phyloP scores from a whole-genome alignment of 495 filamentous ascomycete genomes.

The Bryoglossum gracile region DNA sequence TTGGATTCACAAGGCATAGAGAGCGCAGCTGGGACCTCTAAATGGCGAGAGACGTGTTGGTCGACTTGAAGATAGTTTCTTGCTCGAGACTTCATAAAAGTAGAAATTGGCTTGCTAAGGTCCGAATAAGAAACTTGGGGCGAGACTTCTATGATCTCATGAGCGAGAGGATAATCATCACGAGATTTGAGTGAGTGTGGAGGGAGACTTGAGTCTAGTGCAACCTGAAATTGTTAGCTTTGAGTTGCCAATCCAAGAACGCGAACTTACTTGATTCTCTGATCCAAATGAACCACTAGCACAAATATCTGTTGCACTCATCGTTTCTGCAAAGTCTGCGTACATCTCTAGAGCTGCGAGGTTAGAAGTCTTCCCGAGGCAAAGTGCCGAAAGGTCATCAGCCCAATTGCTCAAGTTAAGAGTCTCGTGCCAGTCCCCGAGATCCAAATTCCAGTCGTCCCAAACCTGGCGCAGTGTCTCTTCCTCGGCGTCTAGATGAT shows the following conservation, averaged over 20 bases:
- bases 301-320: slow-evolving; percentile 47
- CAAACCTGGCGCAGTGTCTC: slow-evolving; percentile 47
- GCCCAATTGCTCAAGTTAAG: slow-evolving; percentile 23
- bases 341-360: slow-evolving; percentile 19
- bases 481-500: slow-evolving; percentile 34
- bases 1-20: slow-evolving; percentile 16
- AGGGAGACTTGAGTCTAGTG: slow-evolving; percentile 52
- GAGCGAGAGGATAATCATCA: slow-evolving; percentile 57
- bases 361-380: slow-evolving; percentile 6
- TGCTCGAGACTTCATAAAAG: slow-evolving; percentile 26
- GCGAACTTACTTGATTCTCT: slow-evolving; percentile 28
- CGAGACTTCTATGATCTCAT: slow-evolving; percentile 51
- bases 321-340: slow-evolving; percentile 29
- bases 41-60: slow-evolving; percentile 14
- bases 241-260: neutral
- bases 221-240: slow-evolving; percentile 1
- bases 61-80: slow-evolving; percentile 23
- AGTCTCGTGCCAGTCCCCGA: slow-evolving; percentile 36
- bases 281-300: slow-evolving; percentile 33
- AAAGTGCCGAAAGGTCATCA: neutral
- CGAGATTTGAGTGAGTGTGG: slow-evolving; percentile 49
- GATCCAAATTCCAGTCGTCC: slow-evolving; percentile 51
- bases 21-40: slow-evolving; percentile 18
- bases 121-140: slow-evolving; percentile 13
- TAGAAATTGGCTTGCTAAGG: slow-evolving; percentile 24